A percentile compares a stretch with the other conserved stretches of the same genome.
These are phyloP conservation scores for Stellera chamaejasme DNA, from an alignment of 345 rosid species.

Conservation along the genomic window DNA sequence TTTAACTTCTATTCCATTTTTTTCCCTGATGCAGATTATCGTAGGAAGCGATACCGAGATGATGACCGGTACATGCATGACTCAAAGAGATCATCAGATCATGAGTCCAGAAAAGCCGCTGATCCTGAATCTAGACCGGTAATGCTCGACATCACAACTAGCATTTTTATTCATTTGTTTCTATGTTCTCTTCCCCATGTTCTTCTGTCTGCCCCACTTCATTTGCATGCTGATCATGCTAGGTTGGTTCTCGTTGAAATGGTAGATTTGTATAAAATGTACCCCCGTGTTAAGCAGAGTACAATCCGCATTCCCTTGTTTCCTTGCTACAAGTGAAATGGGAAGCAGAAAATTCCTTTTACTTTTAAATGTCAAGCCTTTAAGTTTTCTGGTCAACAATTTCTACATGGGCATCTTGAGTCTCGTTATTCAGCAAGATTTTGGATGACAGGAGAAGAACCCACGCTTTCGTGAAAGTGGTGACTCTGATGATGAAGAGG, in stretches of 20 bases:
- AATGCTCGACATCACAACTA: constrained; percentile 6
- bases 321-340: neutral
- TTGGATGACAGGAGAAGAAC: constrained; percentile 72
- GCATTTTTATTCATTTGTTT: neutral
- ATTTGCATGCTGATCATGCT: neutral
- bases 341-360: neutral
- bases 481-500: constrained; percentile 92
- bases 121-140: constrained; percentile 74
- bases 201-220: neutral
- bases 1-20: constrained; percentile 3
- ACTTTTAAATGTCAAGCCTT: no score
- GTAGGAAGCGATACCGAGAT: constrained; percentile 73
- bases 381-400: no score
- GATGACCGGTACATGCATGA: constrained; percentile 70
- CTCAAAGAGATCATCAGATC: constrained; percentile 58
- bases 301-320: no score
- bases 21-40: constrained; percentile 41
- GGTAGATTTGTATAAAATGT: neutral
- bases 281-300: no score
- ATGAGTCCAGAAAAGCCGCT: constrained; percentile 52
- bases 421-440: constrained; percentile 1
- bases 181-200: neutral
- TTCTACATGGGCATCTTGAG: no score
- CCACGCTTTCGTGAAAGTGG: constrained; percentile 97
- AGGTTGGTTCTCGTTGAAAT: neutral